Evolutionary conservation across 2,329 filamentous ascomycete genomes (phyloP), one percentile per base, ranked within the genome.

Genomic region (Leptographium flavum): DNA sequence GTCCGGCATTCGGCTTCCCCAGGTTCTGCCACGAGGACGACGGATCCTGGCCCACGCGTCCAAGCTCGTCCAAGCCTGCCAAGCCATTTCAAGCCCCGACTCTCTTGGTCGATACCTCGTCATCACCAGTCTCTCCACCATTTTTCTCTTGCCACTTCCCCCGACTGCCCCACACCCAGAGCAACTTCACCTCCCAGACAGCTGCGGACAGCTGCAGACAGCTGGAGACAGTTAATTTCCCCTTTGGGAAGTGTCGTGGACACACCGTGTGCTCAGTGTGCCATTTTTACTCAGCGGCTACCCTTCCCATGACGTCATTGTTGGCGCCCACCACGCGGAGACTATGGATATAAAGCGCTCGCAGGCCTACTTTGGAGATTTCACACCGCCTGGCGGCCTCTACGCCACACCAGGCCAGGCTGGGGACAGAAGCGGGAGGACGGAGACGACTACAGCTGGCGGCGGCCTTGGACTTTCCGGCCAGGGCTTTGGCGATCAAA

Each of bases 311-410:
- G 47, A 45, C 43, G 41, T 37, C 37, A 28, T 41, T 23, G 42
- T 19, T 30, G 36, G 38, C 31, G 23, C 21, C 35, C 22, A 22
- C 31, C n/a, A 42, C 19, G 39, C 13, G 32, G 44, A 47, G 33
- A 42, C 7, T 36, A 45, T 49, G 49, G 49, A 48, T 35, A 52
- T 52, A 47, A 47, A 52, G 21, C 46, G 47, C 10, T 31, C 48
- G 22, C 25, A 46, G 21, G 32, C 39, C 27, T 50, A 49, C 36
- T 49, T 42, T 22, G 47, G 45, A n/a, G 48, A 45, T 28, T 48
- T 45, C 39, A 22, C 45, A 21, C 15, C 35, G 22, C 35, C 22
- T 14, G 46, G 45, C 22, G 43, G 14, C 22, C 28, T 50, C n/a
- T 50, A 49, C 37, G 41, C 35, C 6, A 36, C 49, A 5, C 21